Percentiles rank a stretch among this genome's conserved stretches.
Evolutionary conservation across 2,329 filamentous ascomycete genomes (phyloP).

Genomic region (Xylariaceae sp.): DNA sequence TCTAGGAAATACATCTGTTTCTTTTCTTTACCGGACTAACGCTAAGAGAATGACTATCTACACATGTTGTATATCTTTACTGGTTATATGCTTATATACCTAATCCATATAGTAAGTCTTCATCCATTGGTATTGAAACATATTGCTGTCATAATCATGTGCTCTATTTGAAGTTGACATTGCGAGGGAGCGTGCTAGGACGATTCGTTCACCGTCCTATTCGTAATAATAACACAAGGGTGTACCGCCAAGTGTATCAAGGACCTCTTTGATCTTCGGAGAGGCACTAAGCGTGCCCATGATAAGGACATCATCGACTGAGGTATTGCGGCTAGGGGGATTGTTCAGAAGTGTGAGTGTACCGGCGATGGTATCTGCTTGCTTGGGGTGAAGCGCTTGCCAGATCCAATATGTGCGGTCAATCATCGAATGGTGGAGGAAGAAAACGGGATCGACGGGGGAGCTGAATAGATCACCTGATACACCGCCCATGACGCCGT

Average conservation of each 20-base stretch:
- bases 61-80: too few relatives aligned
- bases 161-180: too few relatives aligned
- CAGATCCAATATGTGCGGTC: slow-evolving; percentile 29
- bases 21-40: too few relatives aligned
- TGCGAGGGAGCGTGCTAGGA: too few relatives aligned
- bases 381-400: slow-evolving; percentile 17
- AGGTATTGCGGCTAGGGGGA: slow-evolving; percentile 25
- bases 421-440: slow-evolving; percentile 24
- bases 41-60: too few relatives aligned
- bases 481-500: slow-evolving; percentile 28
- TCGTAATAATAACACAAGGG: slow-evolving; percentile 14
- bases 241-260: slow-evolving; percentile 7
- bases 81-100: too few relatives aligned
- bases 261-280: slow-evolving; percentile 2
- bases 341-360: slow-evolving; percentile 26
- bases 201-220: too few relatives aligned
- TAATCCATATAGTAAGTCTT: too few relatives aligned
- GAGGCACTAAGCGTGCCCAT: slow-evolving; percentile 15
- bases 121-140: too few relatives aligned
- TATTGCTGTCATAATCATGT: too few relatives aligned
- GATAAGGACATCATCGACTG: slow-evolving; percentile 21
- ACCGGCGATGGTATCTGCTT: slow-evolving; percentile 19
- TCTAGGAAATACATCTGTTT: too few relatives aligned
- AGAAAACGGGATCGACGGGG: slow-evolving; percentile 26
- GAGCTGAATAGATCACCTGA: slow-evolving; percentile 22